These are phyloP conservation scores for Coemansia sp. DNA, from an alignment of 192 early-diverging fungal species.

Conservation along the genomic window DNA sequence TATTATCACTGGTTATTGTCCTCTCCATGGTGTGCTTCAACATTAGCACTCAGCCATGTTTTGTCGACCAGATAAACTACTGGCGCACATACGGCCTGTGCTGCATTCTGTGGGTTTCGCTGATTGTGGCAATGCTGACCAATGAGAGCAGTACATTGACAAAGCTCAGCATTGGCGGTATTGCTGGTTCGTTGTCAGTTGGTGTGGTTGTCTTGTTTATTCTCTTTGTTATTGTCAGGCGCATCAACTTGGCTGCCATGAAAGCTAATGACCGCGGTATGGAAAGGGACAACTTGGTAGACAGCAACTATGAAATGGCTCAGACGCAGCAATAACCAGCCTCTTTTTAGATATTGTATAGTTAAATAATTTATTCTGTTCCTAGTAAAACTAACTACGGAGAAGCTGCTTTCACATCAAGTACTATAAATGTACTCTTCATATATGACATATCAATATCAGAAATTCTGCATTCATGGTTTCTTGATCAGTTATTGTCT, in stretches of 20 bases:
- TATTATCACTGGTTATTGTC: constrained; percentile 69
- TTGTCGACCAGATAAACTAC: constrained; percentile 75
- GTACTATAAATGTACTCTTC: too few species aligned
- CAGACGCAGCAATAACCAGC: neutral
- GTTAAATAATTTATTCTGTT: neutral
- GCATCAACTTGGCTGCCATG: constrained; percentile 9
- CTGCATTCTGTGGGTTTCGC: constrained; percentile 69
- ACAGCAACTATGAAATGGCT: neutral
- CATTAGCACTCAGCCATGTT: constrained; percentile 71
- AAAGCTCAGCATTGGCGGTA: constrained; percentile 43
- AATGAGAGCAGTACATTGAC: constrained; percentile 50
- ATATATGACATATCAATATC: too few species aligned
- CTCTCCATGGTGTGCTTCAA: constrained; percentile 75
- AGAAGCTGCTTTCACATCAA: too few species aligned
- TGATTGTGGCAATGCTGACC: constrained; percentile 68
- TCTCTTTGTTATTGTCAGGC: constrained; percentile 56
- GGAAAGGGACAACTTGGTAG: neutral
- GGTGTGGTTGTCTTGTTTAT: constrained; percentile 63
- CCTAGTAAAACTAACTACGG: too few species aligned
- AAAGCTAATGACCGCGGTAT: too few species aligned
- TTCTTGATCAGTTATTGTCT: too few species aligned
- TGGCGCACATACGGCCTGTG: constrained; percentile 68
- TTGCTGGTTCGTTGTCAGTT: constrained; percentile 54
- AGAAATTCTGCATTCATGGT: too few species aligned
- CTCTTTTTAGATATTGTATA: constrained; percentile 3